phyloP scores from a whole-genome alignment of 2,329 filamentous ascomycete species.

The Penicillium sp. region DNA sequence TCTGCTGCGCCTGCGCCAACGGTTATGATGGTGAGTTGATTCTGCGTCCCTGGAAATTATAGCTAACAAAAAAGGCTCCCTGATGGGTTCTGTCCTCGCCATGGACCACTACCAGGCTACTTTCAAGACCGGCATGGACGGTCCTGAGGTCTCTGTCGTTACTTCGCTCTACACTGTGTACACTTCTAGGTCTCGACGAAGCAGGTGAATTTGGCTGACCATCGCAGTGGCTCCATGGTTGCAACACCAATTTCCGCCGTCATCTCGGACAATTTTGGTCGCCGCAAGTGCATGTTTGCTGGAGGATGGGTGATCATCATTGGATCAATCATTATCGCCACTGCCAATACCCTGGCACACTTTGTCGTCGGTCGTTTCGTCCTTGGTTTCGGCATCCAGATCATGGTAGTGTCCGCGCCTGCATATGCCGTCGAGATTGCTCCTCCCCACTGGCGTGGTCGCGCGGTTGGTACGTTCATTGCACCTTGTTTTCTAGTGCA shows the following conservation, averaged over 20 bases:
- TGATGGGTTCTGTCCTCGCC: conserved; percentile 37
- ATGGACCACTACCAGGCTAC: conserved; percentile 43
- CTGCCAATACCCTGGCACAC: conserved; percentile 40
- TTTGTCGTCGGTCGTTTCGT: conserved; percentile 55
- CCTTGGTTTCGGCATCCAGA: conserved; percentile 53
- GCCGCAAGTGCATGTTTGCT: conserved; percentile 52
- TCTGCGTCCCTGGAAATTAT: background rate
- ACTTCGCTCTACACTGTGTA: conserved; percentile 56
- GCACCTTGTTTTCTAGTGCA: background rate
- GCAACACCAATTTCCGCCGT: conserved; percentile 48
- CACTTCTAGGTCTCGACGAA: conserved; percentile 22
- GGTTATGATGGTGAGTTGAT: conserved; percentile 33
- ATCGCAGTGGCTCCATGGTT: conserved; percentile 45
- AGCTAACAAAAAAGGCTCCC: conserved; percentile 21
- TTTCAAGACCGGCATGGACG: conserved; percentile 47
- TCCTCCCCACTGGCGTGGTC: conserved; percentile 57
- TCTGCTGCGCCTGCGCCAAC: conserved; percentile 40
- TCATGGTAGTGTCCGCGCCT: conserved; percentile 57
- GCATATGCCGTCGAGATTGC: conserved; percentile 56
- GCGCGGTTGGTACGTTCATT: conserved; percentile 23
- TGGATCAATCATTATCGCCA: conserved; percentile 51
- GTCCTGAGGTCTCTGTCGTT: conserved; percentile 46
- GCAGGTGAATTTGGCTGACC: background rate
- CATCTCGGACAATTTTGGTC: conserved; percentile 52
- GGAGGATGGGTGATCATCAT: conserved; percentile 53